A percentile compares a stretch with the other conserved stretches of the same genome.
These are phyloP conservation scores for Fusarium nurragi DNA, from an alignment of 2,329 filamentous ascomycete genomes.

Conservation along the genomic window DNA sequence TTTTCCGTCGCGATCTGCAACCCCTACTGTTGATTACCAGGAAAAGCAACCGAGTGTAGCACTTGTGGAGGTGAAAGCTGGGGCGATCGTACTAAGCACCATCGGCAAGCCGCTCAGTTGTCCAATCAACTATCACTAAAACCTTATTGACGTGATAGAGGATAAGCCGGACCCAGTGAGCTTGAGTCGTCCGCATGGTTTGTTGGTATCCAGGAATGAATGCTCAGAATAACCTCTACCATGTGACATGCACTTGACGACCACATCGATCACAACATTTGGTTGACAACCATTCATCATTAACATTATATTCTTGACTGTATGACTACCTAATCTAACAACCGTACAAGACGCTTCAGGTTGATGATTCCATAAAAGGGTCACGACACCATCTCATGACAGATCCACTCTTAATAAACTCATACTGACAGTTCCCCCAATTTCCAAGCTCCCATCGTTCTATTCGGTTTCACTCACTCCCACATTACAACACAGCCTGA, in stretches of 20 bases:
- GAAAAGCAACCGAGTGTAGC: background rate
- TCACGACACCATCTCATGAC: background rate
- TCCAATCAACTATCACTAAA: conserved; percentile 36
- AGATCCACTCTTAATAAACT: conserved; percentile 3
- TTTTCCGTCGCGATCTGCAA: background rate
- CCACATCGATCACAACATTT: background rate
- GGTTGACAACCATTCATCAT: background rate
- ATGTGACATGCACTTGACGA: no score
- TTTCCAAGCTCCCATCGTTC: background rate
- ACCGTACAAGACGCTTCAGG: background rate
- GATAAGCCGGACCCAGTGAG: background rate
- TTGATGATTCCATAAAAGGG: background rate
- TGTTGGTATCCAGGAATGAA: no score
- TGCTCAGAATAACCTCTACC: no score
- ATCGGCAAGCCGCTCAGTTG: conserved; percentile 22
- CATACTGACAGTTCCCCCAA: background rate
- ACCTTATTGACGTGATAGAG: background rate
- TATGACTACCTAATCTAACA: conserved; percentile 12
- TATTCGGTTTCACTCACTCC: background rate
- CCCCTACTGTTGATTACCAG: conserved; percentile 3
- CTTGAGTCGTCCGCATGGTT: background rate
- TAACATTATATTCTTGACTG: conserved; percentile 33
- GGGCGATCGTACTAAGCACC: conserved; percentile 15
- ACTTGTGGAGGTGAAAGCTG: conserved; percentile 13
- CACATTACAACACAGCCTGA: conserved; percentile 30